Evolutionary conservation across 331 rosid genomes (phyloP), one percentile per base, ranked within the genome.

Genomic region (Pyrus hybrid): DNA sequence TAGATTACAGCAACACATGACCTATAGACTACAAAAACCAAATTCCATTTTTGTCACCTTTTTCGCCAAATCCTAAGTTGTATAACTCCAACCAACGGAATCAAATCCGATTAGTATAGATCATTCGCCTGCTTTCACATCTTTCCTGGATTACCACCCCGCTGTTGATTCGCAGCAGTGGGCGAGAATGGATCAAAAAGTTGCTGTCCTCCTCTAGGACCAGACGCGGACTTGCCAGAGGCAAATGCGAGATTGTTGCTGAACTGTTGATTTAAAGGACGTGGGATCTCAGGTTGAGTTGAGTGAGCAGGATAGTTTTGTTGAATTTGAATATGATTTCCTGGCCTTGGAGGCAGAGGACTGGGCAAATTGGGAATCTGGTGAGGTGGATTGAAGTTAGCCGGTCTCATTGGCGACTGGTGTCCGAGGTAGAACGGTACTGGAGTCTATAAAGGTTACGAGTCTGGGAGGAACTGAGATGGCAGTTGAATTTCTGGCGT

Each of bases 111-210:
- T 20, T 67, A 21, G 63, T 7, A 1, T 22, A 43, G 22, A 61
- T 43, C 63, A 70, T 33, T 65, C 35, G 45, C 77, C 53, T 29
- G 17, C n/a, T 68, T 75, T 73, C 66, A 72, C 85, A 83, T 79
- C 67, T 80, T 66, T 23, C 82, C 72, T 7, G 83, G 85, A 80
- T 87, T 80, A 68, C 76, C 84, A 75, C 76, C 84, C 65, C 41
- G 87, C 64, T 67, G 79, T 81, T n/a, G 88, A 77, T 82, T 88
- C 58, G 85, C 49, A 70, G 85, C 69, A 64, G 96, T 85, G 32
- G 97, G 97, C 7, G 97, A 85, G 83, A 95, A 95, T 21, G 97
- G 99, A 86, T 95, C 97, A 76, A 87, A 95, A 79, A 92, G 82
- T 85, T 88, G 91, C 63, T 74, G 97, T 77, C 90, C 99, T 77